Base-by-base conservation (phyloP, 2,329 filamentous ascomycete genomes). In the Dichotomopilus funicola region DNA sequence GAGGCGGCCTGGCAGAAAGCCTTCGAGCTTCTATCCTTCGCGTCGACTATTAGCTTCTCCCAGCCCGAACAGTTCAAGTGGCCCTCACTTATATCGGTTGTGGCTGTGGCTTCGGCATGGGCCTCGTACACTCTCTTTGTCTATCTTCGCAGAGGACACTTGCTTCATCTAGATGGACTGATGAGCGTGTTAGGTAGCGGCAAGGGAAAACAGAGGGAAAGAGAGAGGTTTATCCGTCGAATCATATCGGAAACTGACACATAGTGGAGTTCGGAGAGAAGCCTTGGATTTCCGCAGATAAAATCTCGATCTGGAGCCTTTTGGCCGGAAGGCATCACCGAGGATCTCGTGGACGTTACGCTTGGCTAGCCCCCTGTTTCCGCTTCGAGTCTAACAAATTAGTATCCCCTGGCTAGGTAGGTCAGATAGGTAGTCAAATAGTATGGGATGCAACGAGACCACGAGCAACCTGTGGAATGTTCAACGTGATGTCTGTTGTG, bases 11-110 rank as follows among this genome's bases (percentile, higher is more conserved):
- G 83, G 42, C 87, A 91, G 66, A 90, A 83, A 58, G 62, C 79
- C 1, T 89, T 89, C 57, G 87, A 90, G 67, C 75, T 90, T 47
- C 68, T 83, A 1, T 84, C 86, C 0, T 90, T 82, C 64, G 75
- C 75, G 0, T 77, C 78, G 11, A 42, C 40, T 8, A 42, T 42
- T 13, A n/a, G 84, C 3, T 89, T 85, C 59, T 75, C 79, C 1
- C 70, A 72, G 0, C 86, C 87, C 0, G 74, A 78, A 3, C 77
- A 88, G 63, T 90, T 90, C 66, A 73, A 73, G 55, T 83, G 78
- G 64, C 86, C 87, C 0, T 77, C 81, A 0, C 8, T 38, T 38
- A 12, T 38, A 9, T 38, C 37, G 8, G 37, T 38, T 4, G 8
- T 38, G 37, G 37, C 8, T 12, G 37, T 12, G 2, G 37, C 37